Evolutionary conservation across 176 grass and related monocot genomes (phyloP), one percentile per base, ranked within the genome.

Genomic region (barley (Hordeum vulgare)): DNA sequence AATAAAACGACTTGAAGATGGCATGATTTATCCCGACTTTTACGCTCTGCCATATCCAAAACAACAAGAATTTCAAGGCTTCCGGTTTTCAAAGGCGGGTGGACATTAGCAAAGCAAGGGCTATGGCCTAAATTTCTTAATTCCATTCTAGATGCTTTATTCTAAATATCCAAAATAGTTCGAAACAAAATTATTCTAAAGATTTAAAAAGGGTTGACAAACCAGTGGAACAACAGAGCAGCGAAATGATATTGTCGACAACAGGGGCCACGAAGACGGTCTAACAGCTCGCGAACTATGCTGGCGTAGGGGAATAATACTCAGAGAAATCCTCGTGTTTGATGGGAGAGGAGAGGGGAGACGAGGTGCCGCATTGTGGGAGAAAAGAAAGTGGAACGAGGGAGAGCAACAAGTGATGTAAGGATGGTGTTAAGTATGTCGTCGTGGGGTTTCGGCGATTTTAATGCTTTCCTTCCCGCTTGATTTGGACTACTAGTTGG

Each of bases 171-270:
- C 5, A 14, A 45, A 41, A 41, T 3, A 15, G 13, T 1, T 45
- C 12, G 1, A 45, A 41, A 41, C 12, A 45, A 45, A 45, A 45
- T 14, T 45, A 45, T 45, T 15, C 4, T 5, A 45, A 45, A 45
- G 44, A 45, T 45, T 5, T 45, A 36, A 25, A 14, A 7, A 6
- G 2, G 28, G 72, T 70, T 14, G 23, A 27, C 5, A 82, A 62
- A 54, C 2, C 39, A 45, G 41, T 1, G 27, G 33, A 28, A 24
- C 21, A 20, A 20, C 29, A 11, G 60, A 3, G 35, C 20, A 0
- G 20, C 10, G 0, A 89, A 87, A 94, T 89, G 81, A 94, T 94
- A 94, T 81, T 84, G 18, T 89, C 89, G n/a, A 89, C 84, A 36
- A 81, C 53, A 3, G 25, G 42, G 23, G 87, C 81, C 92, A 94